Evolutionary conservation across 179 eudicot genomes (phyloP), one percentile per base, ranked within the genome.

Genomic region (Silene noctiflora): DNA sequence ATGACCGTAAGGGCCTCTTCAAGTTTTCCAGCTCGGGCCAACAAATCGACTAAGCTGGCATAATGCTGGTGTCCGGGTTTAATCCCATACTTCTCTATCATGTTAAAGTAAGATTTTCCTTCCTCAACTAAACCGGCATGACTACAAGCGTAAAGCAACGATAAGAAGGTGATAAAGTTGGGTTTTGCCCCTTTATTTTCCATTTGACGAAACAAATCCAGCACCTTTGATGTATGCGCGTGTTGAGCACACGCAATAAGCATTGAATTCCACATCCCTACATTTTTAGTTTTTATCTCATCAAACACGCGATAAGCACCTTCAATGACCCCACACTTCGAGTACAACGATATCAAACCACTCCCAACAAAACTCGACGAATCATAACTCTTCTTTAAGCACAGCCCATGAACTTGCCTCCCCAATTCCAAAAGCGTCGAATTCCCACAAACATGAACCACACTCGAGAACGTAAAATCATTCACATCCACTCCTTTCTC

Each of bases 201-300:
- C 97, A 91, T 91, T 68, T 77, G 78, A 76, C 75, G 72, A 73
- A 93, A 87, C 81, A 91, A 83, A 35, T 78, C 85, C 27, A 90
- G 77, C 7, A 85, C 90, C 74, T 82, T 90, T 12, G 60, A 14
- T 12, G 88, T 84, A 31, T 92, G 92, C 0, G 87, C 81, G 46
- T 94, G 97, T 61, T 92, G 98, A 76, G 98, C 98, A 74, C 97
- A 94, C 2, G 94, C 96, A 67, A 86, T 90, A 76, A 94, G 71
- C 94, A 94, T 92, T 2, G 96, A 77, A 68, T 94, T 94, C 98
- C 98, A 94, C 85, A 88, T 79, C 17, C 98, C 97, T 27, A 94
- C 85, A 74, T 94, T 94, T 79, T 76, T 89, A 14, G 29, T 74
- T 0, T 25, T 25, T 16, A 80, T 83, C 66, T 92, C 94, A 62